Conservation (phyloP, 1,284 basidiomycete genomes). For the Sparassis latifolia region DNA sequence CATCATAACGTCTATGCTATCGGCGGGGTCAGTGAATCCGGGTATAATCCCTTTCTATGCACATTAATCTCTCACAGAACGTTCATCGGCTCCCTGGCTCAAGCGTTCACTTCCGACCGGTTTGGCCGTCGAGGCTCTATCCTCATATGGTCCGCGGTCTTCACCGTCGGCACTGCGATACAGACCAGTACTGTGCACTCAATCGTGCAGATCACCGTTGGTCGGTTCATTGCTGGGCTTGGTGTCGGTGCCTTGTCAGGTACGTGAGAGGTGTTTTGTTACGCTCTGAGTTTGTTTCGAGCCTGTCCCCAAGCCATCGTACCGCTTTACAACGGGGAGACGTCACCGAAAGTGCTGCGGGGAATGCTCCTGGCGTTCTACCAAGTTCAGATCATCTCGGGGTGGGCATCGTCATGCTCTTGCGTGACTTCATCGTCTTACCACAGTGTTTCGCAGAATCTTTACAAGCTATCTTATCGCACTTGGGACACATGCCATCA, state of each 20-base stretch:
- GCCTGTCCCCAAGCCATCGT: slow-evolving; percentile 49
- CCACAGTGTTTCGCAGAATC: slow-evolving; percentile 33
- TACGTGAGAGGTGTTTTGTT: slow-evolving; percentile 11
- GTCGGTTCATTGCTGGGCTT: slow-evolving; percentile 64
- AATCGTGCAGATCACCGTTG: slow-evolving; percentile 62
- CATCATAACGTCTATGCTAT: slow-evolving; percentile 74
- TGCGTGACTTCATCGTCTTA: background rate
- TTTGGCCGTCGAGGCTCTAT: slow-evolving; percentile 69
- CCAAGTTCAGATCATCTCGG: slow-evolving; percentile 69
- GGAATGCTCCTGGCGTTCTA: slow-evolving; percentile 72
- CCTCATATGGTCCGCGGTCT: slow-evolving; percentile 68
- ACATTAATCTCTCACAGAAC: slow-evolving; percentile 34
- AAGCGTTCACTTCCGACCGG: slow-evolving; percentile 73
- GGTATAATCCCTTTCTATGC: too few relatives aligned
- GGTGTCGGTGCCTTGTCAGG: slow-evolving; percentile 74
- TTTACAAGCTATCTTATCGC: slow-evolving; percentile 71
- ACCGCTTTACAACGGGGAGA: slow-evolving; percentile 78
- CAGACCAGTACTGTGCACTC: slow-evolving; percentile 62
- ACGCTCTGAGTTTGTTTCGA: background rate
- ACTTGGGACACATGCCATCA: slow-evolving; percentile 57
- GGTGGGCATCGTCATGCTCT: slow-evolving; percentile 37
- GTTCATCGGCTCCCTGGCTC: slow-evolving; percentile 64
- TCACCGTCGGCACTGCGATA: slow-evolving; percentile 66
- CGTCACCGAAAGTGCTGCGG: slow-evolving; percentile 69
- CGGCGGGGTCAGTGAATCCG: slow-evolving; percentile 50